Conservation (phyloP, 441 rosid species). For the Corymbia citriodora region DNA sequence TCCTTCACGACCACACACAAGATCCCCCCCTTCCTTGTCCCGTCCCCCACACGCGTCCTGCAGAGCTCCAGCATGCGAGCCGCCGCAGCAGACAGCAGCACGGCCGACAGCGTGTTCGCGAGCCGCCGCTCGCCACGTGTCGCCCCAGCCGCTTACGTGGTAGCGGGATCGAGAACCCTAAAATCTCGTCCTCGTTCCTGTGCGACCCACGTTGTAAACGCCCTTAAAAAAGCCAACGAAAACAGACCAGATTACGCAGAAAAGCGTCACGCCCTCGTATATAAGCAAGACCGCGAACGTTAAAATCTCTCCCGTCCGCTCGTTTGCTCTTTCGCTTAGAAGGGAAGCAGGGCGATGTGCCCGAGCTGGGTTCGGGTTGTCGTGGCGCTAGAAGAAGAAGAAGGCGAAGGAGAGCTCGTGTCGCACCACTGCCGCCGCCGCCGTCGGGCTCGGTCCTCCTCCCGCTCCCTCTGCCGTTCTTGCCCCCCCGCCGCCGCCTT, state of each 20-base stretch:
- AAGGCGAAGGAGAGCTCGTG: neutral
- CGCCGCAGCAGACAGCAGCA: neutral
- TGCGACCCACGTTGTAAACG: neutral
- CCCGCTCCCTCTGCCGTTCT: neutral
- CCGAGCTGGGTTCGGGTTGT: neutral
- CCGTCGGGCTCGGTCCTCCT: neutral
- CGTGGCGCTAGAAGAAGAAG: neutral
- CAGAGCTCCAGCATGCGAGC: neutral
- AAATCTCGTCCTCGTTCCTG: neutral
- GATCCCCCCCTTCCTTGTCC: neutral
- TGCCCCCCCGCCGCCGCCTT: neutral
- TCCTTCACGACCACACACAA: neutral
- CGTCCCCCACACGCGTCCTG: neutral
- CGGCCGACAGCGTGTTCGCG: neutral
- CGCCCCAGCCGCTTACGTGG: neutral
- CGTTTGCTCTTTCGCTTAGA: neutral
- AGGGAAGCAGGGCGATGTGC: neutral
- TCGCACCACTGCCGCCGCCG: neutral
- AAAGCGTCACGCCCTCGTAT: neutral
- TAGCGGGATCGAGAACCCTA: neutral
- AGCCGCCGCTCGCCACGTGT: neutral
- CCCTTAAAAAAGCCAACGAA: neutral
- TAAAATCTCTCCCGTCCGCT: neutral
- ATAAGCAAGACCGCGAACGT: no score
- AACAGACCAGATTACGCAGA: neutral